Evolutionary conservation across 1,139 yeast species (phyloP), one percentile per base, ranked within the genome.

Genomic region (Scheffersomyces illinoinensis): DNA sequence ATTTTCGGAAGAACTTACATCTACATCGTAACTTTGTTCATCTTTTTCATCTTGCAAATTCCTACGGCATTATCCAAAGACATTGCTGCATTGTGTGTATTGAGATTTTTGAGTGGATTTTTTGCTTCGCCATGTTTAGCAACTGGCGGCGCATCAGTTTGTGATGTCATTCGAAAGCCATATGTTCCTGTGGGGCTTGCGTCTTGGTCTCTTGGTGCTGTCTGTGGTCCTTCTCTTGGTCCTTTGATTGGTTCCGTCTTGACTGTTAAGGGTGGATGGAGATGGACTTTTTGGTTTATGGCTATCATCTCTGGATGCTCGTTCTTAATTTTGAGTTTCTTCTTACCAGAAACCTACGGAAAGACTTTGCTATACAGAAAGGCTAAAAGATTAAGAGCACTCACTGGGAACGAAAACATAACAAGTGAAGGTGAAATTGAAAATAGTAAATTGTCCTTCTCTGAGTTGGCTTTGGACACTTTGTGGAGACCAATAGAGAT

Each of bases 1-100:
- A 72, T 73, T 19, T 79, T 86, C 57, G 92, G 92, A 3, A 76
- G 92, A 63, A 84, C 81, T 56, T 67, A 76, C 43, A 67, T 76
- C 53, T 77, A 77, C 61, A 63, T 75, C 53, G 54, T 65, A 48
- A 71, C 78, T 3, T 66, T 75, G 48, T 68, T 75, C 59, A 55
- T 76, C 5, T 76, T 71, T 61, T 66, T 70, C 61, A 68, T 77
- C 46, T 66, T 77, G 53, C 81, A 77, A 62, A 72, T 77, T 43
- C 68, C 68, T 17, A 65, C 68, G 26, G 81, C 81, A 5, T 69
- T 75, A 53, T 60, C 69, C 4, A 61, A 67, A 48, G 71, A 72
- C 58, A 72, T 78, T 53, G 75, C 76, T 14, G 71, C 75, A 0
- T 66, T 78, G 56, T 67, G 73, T 56, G 65, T 77, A 2, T 66